phyloP scores from a whole-genome alignment of 768 basidiomycete species.

The Pulveroboletus sp. region DNA sequence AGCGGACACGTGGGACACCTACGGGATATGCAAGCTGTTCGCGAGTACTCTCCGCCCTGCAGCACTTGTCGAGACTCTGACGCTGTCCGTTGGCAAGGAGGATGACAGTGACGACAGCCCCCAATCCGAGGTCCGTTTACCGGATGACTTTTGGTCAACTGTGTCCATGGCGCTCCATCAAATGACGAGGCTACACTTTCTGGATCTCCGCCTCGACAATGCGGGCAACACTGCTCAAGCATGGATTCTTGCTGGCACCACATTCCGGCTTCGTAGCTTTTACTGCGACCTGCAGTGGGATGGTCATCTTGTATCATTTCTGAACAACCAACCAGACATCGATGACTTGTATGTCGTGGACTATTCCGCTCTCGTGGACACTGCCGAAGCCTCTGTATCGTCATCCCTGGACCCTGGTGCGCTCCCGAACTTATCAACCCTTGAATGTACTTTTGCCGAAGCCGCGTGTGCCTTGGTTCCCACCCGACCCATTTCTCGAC shows the following conservation, averaged over 20 bases:
- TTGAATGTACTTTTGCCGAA: conserved; percentile 67
- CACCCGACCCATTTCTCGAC: conserved; percentile 51
- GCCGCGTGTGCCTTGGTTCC: conserved; percentile 56
- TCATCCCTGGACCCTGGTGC: conserved; percentile 25
- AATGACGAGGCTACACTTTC: conserved; percentile 44
- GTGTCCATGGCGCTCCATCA: conserved; percentile 47
- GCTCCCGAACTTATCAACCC: conserved; percentile 45
- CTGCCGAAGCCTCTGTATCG: conserved; percentile 11
- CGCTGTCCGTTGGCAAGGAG: conserved; percentile 37
- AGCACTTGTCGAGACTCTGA: conserved; percentile 48
- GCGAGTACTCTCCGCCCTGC: conserved; percentile 45
- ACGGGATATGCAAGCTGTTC: conserved; percentile 46
- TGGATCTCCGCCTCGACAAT: conserved; percentile 43
- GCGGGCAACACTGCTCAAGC: conserved; percentile 26
- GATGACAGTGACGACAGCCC: conserved; percentile 3
- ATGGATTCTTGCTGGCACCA: conserved; percentile 38
- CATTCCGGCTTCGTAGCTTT: conserved; percentile 55
- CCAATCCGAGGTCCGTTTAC: conserved; percentile 12
- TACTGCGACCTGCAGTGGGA: conserved; percentile 70
- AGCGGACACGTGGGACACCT: conserved; percentile 35
- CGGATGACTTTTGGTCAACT: conserved; percentile 45
- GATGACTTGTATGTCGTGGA: conserved; percentile 34
- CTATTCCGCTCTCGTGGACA: conserved; percentile 21
- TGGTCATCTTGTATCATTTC: conserved; percentile 38
- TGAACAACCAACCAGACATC: conserved; percentile 23